phyloP scores from a whole-genome alignment of 768 basidiomycete genomes.

The Tephrocybe rancida region DNA sequence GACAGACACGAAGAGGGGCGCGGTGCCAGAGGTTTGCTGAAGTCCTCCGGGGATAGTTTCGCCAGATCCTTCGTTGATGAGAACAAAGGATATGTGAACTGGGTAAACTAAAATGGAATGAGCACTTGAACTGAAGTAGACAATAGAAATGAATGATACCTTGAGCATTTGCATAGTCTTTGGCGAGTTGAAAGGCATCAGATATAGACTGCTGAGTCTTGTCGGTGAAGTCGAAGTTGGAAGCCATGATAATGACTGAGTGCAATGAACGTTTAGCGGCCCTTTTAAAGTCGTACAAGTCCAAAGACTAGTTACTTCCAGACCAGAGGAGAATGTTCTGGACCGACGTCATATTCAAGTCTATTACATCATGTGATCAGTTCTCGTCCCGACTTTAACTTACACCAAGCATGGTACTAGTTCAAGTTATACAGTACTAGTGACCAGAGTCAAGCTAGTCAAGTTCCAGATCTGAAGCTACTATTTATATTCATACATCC shows the following conservation, averaged over 20 bases:
- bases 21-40: constrained; percentile 24
- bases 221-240: constrained; percentile 83
- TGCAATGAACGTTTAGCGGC: background rate
- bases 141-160: constrained; percentile 39
- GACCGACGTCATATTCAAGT: constrained; percentile 11
- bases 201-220: constrained; percentile 72
- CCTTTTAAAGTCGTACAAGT: background rate
- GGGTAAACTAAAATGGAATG: constrained; percentile 62
- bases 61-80: constrained; percentile 69
- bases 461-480: background rate
- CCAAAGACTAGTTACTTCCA: background rate
- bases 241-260: constrained; percentile 35
- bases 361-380: no score
- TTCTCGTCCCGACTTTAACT: no score
- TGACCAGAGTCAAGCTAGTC: no score
- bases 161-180: constrained; percentile 83
- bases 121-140: constrained; percentile 6
- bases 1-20: constrained; percentile 75
- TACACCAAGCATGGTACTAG: no score
- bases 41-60: constrained; percentile 36
- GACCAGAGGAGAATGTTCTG: constrained; percentile 7
- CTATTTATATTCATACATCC: background rate
- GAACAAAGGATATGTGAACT: constrained; percentile 77
- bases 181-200: constrained; percentile 78
- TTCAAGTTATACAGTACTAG: no score